Conservation (phyloP, 352 stramenopile genomes). For the Thalassiosira hispida region DNA sequence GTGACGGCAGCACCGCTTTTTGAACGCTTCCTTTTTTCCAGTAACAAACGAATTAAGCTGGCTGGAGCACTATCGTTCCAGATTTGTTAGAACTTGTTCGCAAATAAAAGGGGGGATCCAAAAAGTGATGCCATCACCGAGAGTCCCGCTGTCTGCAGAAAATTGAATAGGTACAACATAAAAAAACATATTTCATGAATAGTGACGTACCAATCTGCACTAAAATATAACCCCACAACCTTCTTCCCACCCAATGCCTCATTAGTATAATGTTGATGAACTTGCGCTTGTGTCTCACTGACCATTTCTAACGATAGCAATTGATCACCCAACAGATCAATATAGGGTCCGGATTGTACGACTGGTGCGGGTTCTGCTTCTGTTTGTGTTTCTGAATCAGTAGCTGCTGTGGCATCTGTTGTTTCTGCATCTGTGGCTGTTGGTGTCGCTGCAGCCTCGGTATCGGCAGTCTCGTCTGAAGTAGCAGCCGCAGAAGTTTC, state of each 20-base stretch:
- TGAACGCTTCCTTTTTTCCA: too few species aligned
- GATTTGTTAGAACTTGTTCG: too few species aligned
- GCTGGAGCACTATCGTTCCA: too few species aligned
- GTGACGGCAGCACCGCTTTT: too few species aligned
- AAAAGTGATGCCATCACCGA: too few species aligned
- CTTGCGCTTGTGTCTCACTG: slow-evolving; percentile 69
- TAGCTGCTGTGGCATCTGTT: slow-evolving; percentile 12
- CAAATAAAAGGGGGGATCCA: too few species aligned
- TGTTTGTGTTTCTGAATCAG: slow-evolving; percentile 7
- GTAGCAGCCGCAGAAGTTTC: not conserved
- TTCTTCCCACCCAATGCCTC: slow-evolving; percentile 76
- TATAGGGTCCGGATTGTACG: slow-evolving; percentile 77
- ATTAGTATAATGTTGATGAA: slow-evolving; percentile 78
- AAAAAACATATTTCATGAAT: slow-evolving; percentile 5
- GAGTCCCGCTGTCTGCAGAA: too few species aligned
- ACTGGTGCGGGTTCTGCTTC: slow-evolving; percentile 13
- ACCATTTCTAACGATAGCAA: slow-evolving; percentile 80
- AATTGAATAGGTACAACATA: not conserved
- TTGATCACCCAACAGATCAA: slow-evolving; percentile 78
- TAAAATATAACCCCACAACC: slow-evolving; percentile 86
- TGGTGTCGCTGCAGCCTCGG: not conserved
- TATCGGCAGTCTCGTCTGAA: not conserved
- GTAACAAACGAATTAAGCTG: too few species aligned
- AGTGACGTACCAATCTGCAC: slow-evolving; percentile 75
- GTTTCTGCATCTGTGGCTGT: not conserved